Conservation (phyloP, 2,329 filamentous ascomycete species). For the Colletotrichum scovillei region DNA sequence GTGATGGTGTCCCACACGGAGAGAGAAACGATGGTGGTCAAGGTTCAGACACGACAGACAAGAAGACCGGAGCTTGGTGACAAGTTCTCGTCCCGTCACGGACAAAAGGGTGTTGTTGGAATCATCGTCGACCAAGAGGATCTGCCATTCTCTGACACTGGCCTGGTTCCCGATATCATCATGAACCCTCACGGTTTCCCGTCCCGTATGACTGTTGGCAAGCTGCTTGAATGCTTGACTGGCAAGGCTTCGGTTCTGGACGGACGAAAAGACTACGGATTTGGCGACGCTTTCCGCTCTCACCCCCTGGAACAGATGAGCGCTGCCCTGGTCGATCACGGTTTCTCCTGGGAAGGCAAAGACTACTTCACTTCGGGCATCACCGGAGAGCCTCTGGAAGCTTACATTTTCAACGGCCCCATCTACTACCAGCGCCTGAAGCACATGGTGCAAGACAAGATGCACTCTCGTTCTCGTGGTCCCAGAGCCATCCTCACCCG, state of each 20-base stretch:
- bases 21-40: slow-evolving; percentile 86
- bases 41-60: slow-evolving; percentile 96
- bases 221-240: slow-evolving; percentile 93
- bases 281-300: slow-evolving; percentile 83
- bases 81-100: slow-evolving; percentile 98
- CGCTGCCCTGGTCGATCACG: slow-evolving; percentile 83
- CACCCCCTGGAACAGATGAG: slow-evolving; percentile 91
- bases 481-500: slow-evolving; percentile 92
- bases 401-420: slow-evolving; percentile 97
- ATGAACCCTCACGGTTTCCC: slow-evolving; percentile 99
- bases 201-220: slow-evolving; percentile 98
- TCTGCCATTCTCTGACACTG: slow-evolving; percentile 92
- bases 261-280: slow-evolving; percentile 88
- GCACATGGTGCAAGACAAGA: slow-evolving; percentile 99
- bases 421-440: slow-evolving; percentile 99
- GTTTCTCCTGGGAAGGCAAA: slow-evolving; percentile 97
- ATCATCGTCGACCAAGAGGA: slow-evolving; percentile 98
- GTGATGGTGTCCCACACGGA: slow-evolving; percentile 94
- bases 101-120: slow-evolving; percentile 96
- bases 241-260: slow-evolving; percentile 92
- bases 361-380: slow-evolving; percentile 96
- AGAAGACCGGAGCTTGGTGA: slow-evolving; percentile 94
- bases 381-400: slow-evolving; percentile 91
- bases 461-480: slow-evolving; percentile 94
- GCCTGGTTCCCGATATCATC: slow-evolving; percentile 97